A percentile compares a stretch with the other conserved stretches of the same genome.
Conservation (phyloP, 495 filamentous ascomycete genomes). For the Parachaetomium inaequale region DNA sequence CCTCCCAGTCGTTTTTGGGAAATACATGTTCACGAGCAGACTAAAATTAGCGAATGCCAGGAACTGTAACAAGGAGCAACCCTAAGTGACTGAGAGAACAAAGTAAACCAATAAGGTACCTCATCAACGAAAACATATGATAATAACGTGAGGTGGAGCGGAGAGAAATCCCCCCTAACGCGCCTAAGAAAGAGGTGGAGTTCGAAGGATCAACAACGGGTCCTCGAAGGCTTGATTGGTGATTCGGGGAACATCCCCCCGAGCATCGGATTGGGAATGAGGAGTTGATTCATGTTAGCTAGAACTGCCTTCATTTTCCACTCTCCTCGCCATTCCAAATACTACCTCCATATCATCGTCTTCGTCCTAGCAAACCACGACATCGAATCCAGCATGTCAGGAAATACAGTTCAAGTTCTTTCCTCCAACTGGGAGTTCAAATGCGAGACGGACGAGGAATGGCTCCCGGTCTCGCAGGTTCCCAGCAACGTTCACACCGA, state of each 20-base stretch:
- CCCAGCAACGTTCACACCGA: slow-evolving; percentile 28
- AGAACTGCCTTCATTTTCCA: not conserved
- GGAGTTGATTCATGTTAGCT: not conserved
- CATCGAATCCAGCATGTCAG: not conserved
- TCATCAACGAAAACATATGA: too few species aligned
- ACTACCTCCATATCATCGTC: not conserved
- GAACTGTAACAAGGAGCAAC: too few species aligned
- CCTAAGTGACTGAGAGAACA: too few species aligned
- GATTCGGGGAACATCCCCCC: not conserved
- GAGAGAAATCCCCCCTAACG: too few species aligned
- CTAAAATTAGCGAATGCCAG: too few species aligned
- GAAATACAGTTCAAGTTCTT: not conserved
- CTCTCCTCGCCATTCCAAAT: not conserved
- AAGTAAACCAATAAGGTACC: too few species aligned
- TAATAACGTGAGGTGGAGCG: too few species aligned
- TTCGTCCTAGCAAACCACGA: not conserved
- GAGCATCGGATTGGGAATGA: not conserved
- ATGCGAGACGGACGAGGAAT: slow-evolving; percentile 12
- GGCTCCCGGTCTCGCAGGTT: slow-evolving; percentile 22
- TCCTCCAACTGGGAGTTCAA: slow-evolving; percentile 25
- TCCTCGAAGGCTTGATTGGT: not conserved
- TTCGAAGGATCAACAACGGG: not conserved
- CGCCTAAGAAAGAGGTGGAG: not conserved
- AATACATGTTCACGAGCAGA: too few species aligned
- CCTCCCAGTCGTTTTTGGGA: too few species aligned